phyloP scores from a whole-genome alignment of 495 filamentous ascomycete genomes.

The Tuber melanosporum region DNA sequence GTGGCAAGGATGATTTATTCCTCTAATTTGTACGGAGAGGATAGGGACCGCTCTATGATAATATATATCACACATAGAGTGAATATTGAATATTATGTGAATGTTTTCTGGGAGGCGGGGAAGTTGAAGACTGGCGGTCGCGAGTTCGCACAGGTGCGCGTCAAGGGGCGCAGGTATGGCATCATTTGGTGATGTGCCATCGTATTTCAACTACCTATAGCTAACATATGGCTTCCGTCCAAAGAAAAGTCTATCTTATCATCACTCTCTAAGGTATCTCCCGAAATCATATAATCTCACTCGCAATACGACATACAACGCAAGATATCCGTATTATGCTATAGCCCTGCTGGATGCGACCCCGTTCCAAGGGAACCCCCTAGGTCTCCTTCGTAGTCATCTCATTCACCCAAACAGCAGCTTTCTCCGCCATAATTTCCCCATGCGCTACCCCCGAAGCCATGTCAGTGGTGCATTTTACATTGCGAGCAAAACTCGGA shows the following conservation, averaged over 20 bases:
- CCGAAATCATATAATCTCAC: neutral
- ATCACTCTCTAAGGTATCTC: neutral
- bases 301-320: neutral
- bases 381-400: conserved; percentile 40
- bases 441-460: conserved; percentile 50
- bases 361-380: neutral
- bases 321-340: neutral
- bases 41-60: too few species aligned
- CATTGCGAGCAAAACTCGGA: neutral
- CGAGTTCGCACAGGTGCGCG: neutral
- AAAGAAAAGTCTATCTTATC: neutral
- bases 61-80: too few species aligned
- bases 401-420: conserved; percentile 55
- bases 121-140: neutral
- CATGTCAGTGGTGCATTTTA: conserved; percentile 11
- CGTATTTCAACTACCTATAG: neutral
- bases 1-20: too few species aligned
- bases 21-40: too few species aligned
- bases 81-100: too few species aligned
- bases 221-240: neutral
- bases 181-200: neutral
- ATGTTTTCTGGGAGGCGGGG: too few species aligned
- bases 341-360: neutral
- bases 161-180: neutral
- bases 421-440: conserved; percentile 60